These are phyloP conservation scores for Hyaloscypha variabilis DNA, from an alignment of 495 filamentous ascomycete genomes.

Conservation along the genomic window DNA sequence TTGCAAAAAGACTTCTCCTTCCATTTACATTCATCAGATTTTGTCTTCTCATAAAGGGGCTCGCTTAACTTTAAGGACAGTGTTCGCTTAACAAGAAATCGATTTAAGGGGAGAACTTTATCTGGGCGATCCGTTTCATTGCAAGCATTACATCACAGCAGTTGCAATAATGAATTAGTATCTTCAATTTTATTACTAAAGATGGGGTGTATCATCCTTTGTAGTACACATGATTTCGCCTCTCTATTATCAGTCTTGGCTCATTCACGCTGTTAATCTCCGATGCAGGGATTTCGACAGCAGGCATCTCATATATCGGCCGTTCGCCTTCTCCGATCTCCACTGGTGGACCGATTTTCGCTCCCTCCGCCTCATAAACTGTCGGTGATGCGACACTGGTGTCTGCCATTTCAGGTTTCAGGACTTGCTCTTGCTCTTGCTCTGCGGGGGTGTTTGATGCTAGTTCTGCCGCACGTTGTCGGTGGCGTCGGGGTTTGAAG, in stretches of 20 bases:
- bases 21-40: no score
- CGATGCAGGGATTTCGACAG: not conserved
- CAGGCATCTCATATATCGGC: not conserved
- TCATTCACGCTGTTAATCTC: slow-evolving; percentile 7
- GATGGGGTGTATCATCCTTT: not conserved
- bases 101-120: no score
- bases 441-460: not conserved
- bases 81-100: no score
- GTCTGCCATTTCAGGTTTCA: not conserved
- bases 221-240: not conserved
- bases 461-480: slow-evolving; percentile 4
- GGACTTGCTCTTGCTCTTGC: not conserved
- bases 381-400: not conserved
- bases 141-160: no score
- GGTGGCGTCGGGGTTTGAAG: slow-evolving; percentile 8
- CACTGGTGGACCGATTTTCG: not conserved
- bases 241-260: not conserved
- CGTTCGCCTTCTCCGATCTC: not conserved
- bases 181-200: no score
- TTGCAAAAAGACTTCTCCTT: no score
- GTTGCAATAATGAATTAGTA: no score
- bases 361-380: not conserved
- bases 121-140: no score
- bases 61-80: no score
- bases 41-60: no score